Percentiles rank a stretch among this genome's conserved stretches.
phyloP scores from a whole-genome alignment of 495 filamentous ascomycete genomes.

The Penicillium crystallinum region DNA sequence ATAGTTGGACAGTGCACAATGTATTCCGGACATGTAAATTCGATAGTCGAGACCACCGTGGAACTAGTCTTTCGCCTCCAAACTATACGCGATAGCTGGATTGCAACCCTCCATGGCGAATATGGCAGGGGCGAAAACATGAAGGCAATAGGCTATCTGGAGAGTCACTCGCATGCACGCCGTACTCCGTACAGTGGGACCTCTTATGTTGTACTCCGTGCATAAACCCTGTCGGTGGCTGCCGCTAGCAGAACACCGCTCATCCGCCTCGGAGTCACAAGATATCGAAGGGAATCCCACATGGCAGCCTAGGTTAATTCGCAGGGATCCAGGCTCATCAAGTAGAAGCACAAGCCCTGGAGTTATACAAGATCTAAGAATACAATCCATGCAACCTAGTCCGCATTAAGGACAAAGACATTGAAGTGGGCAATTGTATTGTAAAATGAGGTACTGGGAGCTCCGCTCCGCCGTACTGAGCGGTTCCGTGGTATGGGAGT shows the following conservation, averaged over 20 bases:
- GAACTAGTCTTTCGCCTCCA: too few relatives aligned
- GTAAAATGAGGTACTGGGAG: neutral
- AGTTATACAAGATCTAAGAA: too few relatives aligned
- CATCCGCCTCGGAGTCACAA: constrained; percentile 2
- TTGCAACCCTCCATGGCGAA: too few relatives aligned
- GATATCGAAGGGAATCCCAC: neutral
- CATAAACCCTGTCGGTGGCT: constrained; percentile 18
- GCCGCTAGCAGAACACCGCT: constrained; percentile 13
- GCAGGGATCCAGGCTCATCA: neutral
- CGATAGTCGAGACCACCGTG: too few relatives aligned
- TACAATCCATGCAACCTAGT: too few relatives aligned
- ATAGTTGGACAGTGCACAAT: too few relatives aligned
- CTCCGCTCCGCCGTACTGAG: neutral
- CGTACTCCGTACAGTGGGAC: constrained; percentile 4
- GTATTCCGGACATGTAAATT: too few relatives aligned
- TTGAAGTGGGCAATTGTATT: neutral
- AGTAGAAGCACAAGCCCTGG: too few relatives aligned
- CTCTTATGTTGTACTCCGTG: neutral
- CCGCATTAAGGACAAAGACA: neutral
- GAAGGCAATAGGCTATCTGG: too few relatives aligned
- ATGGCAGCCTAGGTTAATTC: neutral
- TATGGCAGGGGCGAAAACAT: too few relatives aligned
- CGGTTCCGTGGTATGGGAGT: neutral
- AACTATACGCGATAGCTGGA: too few relatives aligned
- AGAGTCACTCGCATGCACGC: too few relatives aligned